Percentiles rank a stretch among this genome's conserved stretches.
Conservation (phyloP, 2,329 filamentous ascomycete species). For the Corniculantispora saksenae region DNA sequence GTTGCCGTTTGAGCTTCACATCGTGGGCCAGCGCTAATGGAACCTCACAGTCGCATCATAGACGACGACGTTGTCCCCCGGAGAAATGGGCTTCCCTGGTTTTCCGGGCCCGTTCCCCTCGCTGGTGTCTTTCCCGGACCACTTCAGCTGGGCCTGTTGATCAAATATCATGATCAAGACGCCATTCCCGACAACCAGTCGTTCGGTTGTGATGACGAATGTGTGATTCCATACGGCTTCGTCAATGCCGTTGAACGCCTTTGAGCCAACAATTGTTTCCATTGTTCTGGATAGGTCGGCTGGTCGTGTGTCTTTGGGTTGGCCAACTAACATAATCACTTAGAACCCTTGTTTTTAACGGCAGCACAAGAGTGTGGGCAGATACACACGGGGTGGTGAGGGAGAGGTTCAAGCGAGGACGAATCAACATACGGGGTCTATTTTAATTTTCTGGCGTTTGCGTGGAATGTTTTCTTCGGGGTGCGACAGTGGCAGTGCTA, state of each 20-base stretch:
- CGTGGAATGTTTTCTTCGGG: background rate
- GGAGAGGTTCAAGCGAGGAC: background rate
- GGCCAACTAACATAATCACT: background rate
- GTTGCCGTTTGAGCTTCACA: background rate
- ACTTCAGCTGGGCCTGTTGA: background rate
- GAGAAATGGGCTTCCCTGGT: background rate
- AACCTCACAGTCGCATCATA: slow-evolving; percentile 14
- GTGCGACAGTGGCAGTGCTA: background rate
- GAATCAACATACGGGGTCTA: background rate
- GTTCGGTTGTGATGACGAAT: background rate
- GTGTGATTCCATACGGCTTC: slow-evolving; percentile 14
- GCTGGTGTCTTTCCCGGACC: slow-evolving; percentile 3
- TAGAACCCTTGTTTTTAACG: background rate
- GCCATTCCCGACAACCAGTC: slow-evolving; percentile 3
- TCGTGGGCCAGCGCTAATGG: background rate
- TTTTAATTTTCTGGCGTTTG: background rate
- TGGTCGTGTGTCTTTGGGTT: background rate
- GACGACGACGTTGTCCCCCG: slow-evolving; percentile 4
- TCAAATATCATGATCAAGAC: slow-evolving; percentile 14
- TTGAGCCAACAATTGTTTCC: background rate
- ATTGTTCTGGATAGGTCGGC: background rate
- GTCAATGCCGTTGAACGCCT: slow-evolving; percentile 7
- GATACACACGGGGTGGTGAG: background rate
- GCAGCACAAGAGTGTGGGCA: background rate
- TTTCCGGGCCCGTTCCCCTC: background rate